Evolutionary conservation across 2,329 filamentous ascomycete species (phyloP).

Genomic region (Arthrinium phaeospermum): DNA sequence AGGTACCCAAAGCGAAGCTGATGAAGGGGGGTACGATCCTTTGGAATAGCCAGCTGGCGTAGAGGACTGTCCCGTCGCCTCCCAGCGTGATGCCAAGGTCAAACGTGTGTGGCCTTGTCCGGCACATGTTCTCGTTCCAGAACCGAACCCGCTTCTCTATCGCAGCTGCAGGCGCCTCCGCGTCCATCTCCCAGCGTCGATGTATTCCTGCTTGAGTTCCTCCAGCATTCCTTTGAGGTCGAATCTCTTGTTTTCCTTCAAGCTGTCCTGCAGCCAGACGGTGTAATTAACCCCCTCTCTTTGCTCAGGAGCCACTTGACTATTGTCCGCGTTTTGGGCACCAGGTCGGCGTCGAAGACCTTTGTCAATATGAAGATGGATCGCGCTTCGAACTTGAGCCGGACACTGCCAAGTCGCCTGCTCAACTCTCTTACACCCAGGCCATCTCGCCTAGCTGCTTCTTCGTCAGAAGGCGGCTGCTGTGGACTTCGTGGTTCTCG

Average conservation of each 20-base stretch:
- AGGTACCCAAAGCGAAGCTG: slow-evolving; percentile 88
- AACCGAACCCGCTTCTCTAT: slow-evolving; percentile 68
- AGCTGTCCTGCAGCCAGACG: slow-evolving; percentile 81
- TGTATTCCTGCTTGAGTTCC: slow-evolving; percentile 58
- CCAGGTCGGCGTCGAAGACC: slow-evolving; percentile 81
- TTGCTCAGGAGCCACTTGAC: slow-evolving; percentile 80
- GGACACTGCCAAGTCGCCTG: slow-evolving; percentile 82
- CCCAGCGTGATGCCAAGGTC: slow-evolving; percentile 93
- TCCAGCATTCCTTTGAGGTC: slow-evolving; percentile 71
- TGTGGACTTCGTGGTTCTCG: slow-evolving; percentile 49
- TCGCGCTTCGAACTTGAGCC: slow-evolving; percentile 79
- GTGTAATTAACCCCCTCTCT: slow-evolving; percentile 72
- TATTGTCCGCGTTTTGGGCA: slow-evolving; percentile 78
- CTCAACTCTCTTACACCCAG: slow-evolving; percentile 89
- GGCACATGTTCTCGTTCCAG: slow-evolving; percentile 84
- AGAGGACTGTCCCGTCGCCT: slow-evolving; percentile 96
- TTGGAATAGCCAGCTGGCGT: slow-evolving; percentile 96
- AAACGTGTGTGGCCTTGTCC: slow-evolving; percentile 80
- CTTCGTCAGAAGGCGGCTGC: slow-evolving; percentile 85
- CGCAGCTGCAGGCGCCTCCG: slow-evolving; percentile 41
- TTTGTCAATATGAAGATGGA: slow-evolving; percentile 91
- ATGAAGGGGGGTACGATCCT: slow-evolving; percentile 91
- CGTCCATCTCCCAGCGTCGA: slow-evolving; percentile 42
- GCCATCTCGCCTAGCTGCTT: slow-evolving; percentile 97
- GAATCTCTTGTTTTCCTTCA: slow-evolving; percentile 75